These are phyloP conservation scores for Panus rudis DNA, from an alignment of 768 basidiomycete species.

Conservation along the genomic window DNA sequence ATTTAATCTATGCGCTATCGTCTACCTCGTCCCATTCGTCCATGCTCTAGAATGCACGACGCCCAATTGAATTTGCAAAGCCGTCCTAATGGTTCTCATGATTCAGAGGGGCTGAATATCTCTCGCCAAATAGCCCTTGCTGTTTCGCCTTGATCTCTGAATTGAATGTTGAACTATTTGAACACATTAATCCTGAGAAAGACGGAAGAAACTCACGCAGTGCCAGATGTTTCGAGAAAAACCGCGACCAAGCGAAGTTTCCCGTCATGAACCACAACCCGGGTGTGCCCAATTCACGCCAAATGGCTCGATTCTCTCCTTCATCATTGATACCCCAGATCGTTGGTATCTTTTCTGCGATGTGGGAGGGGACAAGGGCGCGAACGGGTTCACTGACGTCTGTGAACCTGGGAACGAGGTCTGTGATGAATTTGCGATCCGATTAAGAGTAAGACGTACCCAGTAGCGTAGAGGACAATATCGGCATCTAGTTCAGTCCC, in stretches of 20 bases:
- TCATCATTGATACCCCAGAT: constrained; percentile 63
- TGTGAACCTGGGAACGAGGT: constrained; percentile 2
- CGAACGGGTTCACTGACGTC: constrained; percentile 9
- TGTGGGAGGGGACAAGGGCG: constrained; percentile 39
- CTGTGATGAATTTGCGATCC: background rate
- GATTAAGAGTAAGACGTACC: constrained; percentile 2
- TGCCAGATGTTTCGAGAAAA: constrained; percentile 61
- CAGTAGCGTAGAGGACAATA: constrained; percentile 21
- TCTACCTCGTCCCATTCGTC: too few relatives aligned
- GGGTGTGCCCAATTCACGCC: constrained; percentile 43
- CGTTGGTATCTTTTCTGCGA: constrained; percentile 39
- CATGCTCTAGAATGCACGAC: too few relatives aligned
- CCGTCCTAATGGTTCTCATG: too few relatives aligned
- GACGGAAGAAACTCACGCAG: constrained; percentile 41
- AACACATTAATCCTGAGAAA: background rate
- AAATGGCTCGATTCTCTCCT: constrained; percentile 51
- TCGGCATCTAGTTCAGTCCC: constrained; percentile 18
- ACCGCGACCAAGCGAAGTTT: constrained; percentile 54
- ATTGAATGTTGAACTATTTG: background rate
- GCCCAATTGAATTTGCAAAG: too few relatives aligned
- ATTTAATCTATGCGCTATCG: too few relatives aligned
- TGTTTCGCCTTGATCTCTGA: constrained; percentile 67
- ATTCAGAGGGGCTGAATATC: constrained; percentile 20
- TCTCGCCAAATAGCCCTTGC: constrained; percentile 34
- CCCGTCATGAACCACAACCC: constrained; percentile 51